Conservation (phyloP, 306 rosid genomes). For the Prunus campanulata region DNA sequence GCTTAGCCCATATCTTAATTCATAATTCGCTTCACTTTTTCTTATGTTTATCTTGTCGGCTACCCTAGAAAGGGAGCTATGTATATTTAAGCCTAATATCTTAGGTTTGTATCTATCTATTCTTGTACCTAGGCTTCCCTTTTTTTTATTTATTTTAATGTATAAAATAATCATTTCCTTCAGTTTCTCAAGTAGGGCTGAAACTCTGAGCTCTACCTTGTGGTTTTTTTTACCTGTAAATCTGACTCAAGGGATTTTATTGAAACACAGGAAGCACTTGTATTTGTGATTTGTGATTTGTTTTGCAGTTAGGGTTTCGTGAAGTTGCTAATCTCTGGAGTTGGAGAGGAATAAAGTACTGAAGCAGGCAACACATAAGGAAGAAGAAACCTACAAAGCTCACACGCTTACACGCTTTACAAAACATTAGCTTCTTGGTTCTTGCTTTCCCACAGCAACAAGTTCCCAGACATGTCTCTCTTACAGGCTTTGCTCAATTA, state of each 20-base stretch:
- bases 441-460: slow-evolving; percentile 37
- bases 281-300: neutral
- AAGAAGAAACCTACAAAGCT: slow-evolving; percentile 1
- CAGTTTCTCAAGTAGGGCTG: slow-evolving; percentile 1
- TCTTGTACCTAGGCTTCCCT: neutral
- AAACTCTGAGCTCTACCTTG: neutral
- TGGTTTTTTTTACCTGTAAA: neutral
- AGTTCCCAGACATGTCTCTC: slow-evolving; percentile 48
- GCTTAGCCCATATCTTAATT: neutral
- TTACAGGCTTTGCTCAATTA: slow-evolving; percentile 20
- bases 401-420: slow-evolving; percentile 3
- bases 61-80: neutral
- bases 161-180: neutral
- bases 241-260: neutral
- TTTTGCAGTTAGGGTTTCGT: slow-evolving; percentile 28
- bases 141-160: neutral
- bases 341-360: neutral
- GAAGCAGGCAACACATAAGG: slow-evolving; percentile 16
- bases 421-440: slow-evolving; percentile 31
- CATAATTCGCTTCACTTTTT: slow-evolving; percentile 1
- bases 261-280: neutral
- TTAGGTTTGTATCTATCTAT: neutral
- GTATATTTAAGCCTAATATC: neutral
- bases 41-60: slow-evolving; percentile 8
- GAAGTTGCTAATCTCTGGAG: neutral